Conservation (phyloP, 768 basidiomycete genomes). For the Psilocybe tampanensis region DNA sequence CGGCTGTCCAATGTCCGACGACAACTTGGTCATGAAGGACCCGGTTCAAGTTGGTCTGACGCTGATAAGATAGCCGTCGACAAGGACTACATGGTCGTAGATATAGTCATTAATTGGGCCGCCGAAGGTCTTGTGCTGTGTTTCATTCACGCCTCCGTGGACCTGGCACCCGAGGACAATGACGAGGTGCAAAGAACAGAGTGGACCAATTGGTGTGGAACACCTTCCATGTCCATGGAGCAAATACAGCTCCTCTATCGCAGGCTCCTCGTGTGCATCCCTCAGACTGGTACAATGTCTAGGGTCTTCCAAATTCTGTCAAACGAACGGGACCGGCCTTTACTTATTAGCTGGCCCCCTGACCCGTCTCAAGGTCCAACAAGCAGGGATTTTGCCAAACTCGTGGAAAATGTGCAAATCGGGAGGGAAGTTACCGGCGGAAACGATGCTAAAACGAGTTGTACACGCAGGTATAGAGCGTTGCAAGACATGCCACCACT, state of each 20-base stretch:
- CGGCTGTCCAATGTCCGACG: conserved; percentile 76
- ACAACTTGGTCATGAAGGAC: conserved; percentile 67
- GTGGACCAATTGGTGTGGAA: conserved; percentile 92
- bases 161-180: conserved; percentile 71
- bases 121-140: conserved; percentile 86
- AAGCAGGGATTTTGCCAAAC: conserved; percentile 54
- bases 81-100: conserved; percentile 80
- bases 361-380: conserved; percentile 50
- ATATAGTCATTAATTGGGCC: conserved; percentile 90
- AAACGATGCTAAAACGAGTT: conserved; percentile 82
- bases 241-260: conserved; percentile 63
- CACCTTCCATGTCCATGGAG: conserved; percentile 58
- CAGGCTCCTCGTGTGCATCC: conserved; percentile 57
- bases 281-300: conserved; percentile 50
- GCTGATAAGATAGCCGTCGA: conserved; percentile 72
- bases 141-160: conserved; percentile 84
- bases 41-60: conserved; percentile 56
- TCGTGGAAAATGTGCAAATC: conserved; percentile 72
- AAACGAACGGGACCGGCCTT: conserved; percentile 56
- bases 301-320: conserved; percentile 81
- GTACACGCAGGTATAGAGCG: conserved; percentile 82
- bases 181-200: conserved; percentile 70
- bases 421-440: conserved; percentile 48
- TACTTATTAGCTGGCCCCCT: conserved; percentile 80
- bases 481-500: conserved; percentile 62